These are phyloP conservation scores for Didymella exigua DNA, from an alignment of 2,329 filamentous ascomycete species.

Conservation along the genomic window DNA sequence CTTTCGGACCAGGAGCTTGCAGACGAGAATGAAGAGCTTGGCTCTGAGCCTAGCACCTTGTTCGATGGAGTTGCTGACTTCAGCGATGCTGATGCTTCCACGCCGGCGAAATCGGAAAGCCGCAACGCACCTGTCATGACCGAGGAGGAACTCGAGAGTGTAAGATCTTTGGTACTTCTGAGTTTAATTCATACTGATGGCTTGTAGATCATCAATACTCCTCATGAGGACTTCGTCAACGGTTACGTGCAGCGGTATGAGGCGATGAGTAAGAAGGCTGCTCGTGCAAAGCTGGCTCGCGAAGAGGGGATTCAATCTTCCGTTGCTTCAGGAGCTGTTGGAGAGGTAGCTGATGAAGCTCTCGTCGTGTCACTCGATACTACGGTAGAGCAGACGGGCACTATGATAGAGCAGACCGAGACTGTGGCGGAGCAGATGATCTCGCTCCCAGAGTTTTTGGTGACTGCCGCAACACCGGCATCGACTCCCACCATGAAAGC, in stretches of 20 bases:
- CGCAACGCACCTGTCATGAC: not conserved
- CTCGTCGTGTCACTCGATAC: not conserved
- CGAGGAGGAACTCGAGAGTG: not conserved
- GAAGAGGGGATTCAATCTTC: not conserved
- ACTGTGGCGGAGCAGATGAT: not conserved
- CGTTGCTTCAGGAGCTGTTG: too few species aligned
- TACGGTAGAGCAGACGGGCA: not conserved
- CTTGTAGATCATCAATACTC: not conserved
- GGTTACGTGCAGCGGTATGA: not conserved
- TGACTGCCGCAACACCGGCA: not conserved
- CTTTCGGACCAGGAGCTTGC: not conserved
- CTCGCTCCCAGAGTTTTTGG: not conserved
- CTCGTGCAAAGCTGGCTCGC: not conserved
- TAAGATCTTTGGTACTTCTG: not conserved
- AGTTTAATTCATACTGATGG: not conserved
- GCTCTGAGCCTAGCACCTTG: not conserved
- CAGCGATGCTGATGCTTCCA: not conserved
- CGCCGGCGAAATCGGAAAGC: not conserved
- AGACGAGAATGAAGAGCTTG: not conserved
- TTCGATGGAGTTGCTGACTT: not conserved
- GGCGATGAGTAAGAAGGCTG: not conserved
- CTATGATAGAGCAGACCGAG: too few species aligned
- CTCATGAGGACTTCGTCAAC: conserved; percentile 6
- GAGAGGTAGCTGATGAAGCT: too few species aligned
- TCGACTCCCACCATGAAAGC: not conserved